phyloP scores from a whole-genome alignment of 73 alveolate genomes.

The Paramecium sexaurelia region DNA sequence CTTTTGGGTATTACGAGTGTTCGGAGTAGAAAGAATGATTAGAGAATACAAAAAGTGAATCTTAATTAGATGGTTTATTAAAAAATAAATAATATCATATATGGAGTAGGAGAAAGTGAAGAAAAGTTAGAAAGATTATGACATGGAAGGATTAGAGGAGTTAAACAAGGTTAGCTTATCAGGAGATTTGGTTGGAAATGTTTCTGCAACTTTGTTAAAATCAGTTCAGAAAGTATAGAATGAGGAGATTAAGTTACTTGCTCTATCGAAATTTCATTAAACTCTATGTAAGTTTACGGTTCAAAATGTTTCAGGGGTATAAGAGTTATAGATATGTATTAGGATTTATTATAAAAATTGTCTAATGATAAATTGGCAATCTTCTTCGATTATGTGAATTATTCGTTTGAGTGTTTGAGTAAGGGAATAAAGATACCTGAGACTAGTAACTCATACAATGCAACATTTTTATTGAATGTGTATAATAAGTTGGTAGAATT shows the following conservation, averaged over 20 bases:
- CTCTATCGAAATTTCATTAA: neutral
- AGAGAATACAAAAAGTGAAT: neutral
- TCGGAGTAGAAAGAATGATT: neutral
- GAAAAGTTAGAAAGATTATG: neutral
- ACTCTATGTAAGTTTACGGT: neutral
- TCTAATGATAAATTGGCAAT: neutral
- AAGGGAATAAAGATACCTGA: neutral
- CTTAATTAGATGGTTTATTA: neutral
- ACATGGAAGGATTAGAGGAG: neutral
- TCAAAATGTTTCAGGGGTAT: neutral
- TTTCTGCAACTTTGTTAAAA: neutral
- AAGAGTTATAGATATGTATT: too few species aligned
- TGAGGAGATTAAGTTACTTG: neutral
- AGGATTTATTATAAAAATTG: neutral
- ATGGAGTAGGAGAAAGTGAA: neutral
- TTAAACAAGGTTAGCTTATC: neutral
- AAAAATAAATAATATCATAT: neutral
- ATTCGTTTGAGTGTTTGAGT: slow-evolving; percentile 32
- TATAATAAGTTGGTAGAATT: slow-evolving; percentile 7
- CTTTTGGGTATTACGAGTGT: neutral
- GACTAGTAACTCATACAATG: neutral
- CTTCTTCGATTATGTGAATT: slow-evolving; percentile 34
- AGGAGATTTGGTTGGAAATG: neutral
- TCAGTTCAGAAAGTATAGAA: slow-evolving; percentile 1
- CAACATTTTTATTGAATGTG: slow-evolving; percentile 14